Evolutionary conservation across 202 grass and related monocot genomes (phyloP).

Genomic region (Eragrostis tef): DNA sequence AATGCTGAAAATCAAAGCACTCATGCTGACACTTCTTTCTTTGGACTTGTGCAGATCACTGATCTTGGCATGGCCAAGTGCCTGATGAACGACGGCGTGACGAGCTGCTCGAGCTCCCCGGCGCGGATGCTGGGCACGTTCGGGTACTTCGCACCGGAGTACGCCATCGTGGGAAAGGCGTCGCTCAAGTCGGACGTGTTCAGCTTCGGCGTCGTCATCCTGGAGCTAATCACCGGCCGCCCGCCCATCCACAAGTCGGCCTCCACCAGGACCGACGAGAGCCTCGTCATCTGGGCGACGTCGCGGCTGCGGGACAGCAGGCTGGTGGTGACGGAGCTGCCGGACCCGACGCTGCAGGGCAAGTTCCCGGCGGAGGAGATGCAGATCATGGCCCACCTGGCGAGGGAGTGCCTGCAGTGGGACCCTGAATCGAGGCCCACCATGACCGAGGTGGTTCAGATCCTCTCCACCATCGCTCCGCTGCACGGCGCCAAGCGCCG

Average conservation of each 20-base stretch:
- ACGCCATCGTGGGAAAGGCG: constrained; percentile 91
- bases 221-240: constrained; percentile 91
- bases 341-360: constrained; percentile 67
- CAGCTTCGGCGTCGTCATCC: constrained; percentile 96
- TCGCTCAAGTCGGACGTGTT: constrained; percentile 96
- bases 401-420: constrained; percentile 92
- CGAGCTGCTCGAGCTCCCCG: constrained; percentile 86
- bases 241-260: constrained; percentile 68
- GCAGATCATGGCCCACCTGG: constrained; percentile 91
- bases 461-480: constrained; percentile 77
- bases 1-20: not conserved
- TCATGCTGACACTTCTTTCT: not conserved
- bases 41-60: constrained; percentile 59
- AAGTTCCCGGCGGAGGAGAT: constrained; percentile 87
- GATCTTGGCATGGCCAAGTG: constrained; percentile 97
- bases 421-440: constrained; percentile 87
- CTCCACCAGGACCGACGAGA: constrained; percentile 63
- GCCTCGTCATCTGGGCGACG: constrained; percentile 93
- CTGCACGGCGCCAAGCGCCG: constrained; percentile 44
- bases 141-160: constrained; percentile 96
- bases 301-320: constrained; percentile 66
- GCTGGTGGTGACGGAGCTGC: constrained; percentile 80
- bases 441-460: constrained; percentile 92
- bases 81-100: constrained; percentile 79
- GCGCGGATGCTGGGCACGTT: constrained; percentile 92